Base-by-base conservation (phyloP, 2,329 filamentous ascomycete genomes). In the Cladosporium velox region DNA sequence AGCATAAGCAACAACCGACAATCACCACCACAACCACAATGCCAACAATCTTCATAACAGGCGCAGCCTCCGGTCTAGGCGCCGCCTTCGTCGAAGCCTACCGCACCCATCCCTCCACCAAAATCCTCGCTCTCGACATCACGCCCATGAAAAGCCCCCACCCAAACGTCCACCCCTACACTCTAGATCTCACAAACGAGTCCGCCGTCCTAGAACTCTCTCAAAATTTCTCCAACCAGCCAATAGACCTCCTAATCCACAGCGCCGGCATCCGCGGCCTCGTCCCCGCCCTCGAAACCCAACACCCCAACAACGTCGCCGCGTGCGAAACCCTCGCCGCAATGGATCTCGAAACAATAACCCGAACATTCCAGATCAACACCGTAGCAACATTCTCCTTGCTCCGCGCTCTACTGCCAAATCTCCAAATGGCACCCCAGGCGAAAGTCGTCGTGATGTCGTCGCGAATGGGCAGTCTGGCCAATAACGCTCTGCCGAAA, bases 261-360 rank as follows among this genome's bases (percentile, higher is more conserved):
- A 77, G 74, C 65, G 80, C 80, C 7, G 81, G 81, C 6, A 74
- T 82, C 54, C 76, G 81, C 7, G 81, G 81, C 7, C 76, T 83
- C 1, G 80, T 82, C 0, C 74, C 76, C 0, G 32, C 59, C 0
- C 66, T 78, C 7, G 70, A 73, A 32, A 18, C 65, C 11, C 34
- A 71, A 24, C 64, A 71, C 1, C 75, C 74, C 1, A 70, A 73
- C 24, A 72, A 80, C 64, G 78, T 81, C 5, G 74, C 77, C 1
- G 77, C 76, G 0, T 77, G 79, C 28, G 82, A 84, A 68, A 81
- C 78, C 2, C 65, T 79, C 4, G 59, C 72, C 0, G 78, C 71
- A 12, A 83, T 82, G 79, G 74, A 79, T 41, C 44, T 72, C 1
- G 69, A 67, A 1, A 83, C 79, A 0, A 73, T 84, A 65, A 74